These are phyloP conservation scores for Picochlorum sp. DNA, from an alignment of 139 green algal species.

Conservation along the genomic window DNA sequence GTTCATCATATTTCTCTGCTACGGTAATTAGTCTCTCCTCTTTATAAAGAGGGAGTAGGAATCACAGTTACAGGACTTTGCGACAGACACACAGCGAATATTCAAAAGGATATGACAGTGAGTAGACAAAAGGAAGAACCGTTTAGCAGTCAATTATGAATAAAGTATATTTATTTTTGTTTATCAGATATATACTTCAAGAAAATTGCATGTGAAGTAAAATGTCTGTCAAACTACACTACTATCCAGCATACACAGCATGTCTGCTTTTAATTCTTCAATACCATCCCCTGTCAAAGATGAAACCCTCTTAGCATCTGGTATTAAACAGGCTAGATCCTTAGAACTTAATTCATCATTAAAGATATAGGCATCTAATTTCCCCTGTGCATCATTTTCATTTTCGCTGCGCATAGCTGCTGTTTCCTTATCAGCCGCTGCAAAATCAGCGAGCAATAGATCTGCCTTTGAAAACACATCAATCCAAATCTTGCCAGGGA, in stretches of 20 bases:
- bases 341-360: slow-evolving; percentile 15
- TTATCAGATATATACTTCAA: not conserved
- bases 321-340: slow-evolving; percentile 24
- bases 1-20: no score
- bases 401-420: not conserved
- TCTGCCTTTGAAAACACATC: slow-evolving; percentile 91
- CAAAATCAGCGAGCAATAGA: slow-evolving; percentile 51
- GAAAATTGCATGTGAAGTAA: not conserved
- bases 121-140: no score
- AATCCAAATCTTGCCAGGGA: slow-evolving; percentile 73
- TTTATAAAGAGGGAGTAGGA: no score
- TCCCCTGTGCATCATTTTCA: not conserved
- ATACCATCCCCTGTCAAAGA: slow-evolving; percentile 56
- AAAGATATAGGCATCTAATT: not conserved
- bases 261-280: slow-evolving; percentile 37
- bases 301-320: slow-evolving; percentile 45
- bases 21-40: no score
- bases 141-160: no score
- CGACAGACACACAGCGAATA: no score
- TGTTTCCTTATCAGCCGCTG: not conserved
- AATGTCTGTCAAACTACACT: no score
- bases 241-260: slow-evolving; percentile 38
- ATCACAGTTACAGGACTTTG: no score
- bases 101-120: no score
- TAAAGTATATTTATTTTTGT: no score